phyloP scores from a whole-genome alignment of 2,329 filamentous ascomycete genomes.

The Venturia effusa region DNA sequence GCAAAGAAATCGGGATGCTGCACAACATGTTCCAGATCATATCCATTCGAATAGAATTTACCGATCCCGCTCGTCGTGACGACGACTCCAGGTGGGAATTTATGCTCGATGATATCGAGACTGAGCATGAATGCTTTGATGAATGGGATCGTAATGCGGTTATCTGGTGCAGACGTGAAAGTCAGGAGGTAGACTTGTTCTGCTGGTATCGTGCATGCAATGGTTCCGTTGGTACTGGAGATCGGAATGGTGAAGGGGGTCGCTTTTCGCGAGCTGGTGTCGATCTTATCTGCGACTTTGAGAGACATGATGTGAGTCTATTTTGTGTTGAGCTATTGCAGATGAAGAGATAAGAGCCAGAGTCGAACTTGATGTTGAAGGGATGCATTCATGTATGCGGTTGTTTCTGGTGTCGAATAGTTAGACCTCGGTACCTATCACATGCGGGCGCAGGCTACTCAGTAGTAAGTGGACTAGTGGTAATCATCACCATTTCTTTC shows the following conservation, averaged over 20 bases:
- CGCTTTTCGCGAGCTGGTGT: not conserved
- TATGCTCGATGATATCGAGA: constrained; percentile 64
- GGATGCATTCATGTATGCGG: not conserved
- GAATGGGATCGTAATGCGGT: constrained; percentile 57
- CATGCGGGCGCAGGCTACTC: too few species aligned
- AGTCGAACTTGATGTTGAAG: not conserved
- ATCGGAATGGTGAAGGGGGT: constrained; percentile 10
- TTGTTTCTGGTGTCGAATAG: not conserved
- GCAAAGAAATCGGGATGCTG: constrained; percentile 51
- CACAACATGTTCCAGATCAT: constrained; percentile 62
- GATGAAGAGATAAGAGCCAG: not conserved
- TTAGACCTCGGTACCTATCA: not conserved
- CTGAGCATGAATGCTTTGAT: constrained; percentile 54
- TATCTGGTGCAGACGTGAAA: constrained; percentile 59
- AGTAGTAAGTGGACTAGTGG: too few species aligned
- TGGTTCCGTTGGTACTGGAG: constrained; percentile 5
- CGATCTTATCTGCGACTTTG: not conserved
- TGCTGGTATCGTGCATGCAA: constrained; percentile 49
- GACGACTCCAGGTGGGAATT: constrained; percentile 59
- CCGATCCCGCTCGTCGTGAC: constrained; percentile 63
- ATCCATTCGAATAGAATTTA: constrained; percentile 76
- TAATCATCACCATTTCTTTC: not conserved
- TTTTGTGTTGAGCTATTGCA: not conserved
- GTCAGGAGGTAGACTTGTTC: constrained; percentile 57
- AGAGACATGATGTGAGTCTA: not conserved